These are phyloP conservation scores for Setaria viridis DNA, from an alignment of 202 grass and related monocot genomes.

Conservation along the genomic window DNA sequence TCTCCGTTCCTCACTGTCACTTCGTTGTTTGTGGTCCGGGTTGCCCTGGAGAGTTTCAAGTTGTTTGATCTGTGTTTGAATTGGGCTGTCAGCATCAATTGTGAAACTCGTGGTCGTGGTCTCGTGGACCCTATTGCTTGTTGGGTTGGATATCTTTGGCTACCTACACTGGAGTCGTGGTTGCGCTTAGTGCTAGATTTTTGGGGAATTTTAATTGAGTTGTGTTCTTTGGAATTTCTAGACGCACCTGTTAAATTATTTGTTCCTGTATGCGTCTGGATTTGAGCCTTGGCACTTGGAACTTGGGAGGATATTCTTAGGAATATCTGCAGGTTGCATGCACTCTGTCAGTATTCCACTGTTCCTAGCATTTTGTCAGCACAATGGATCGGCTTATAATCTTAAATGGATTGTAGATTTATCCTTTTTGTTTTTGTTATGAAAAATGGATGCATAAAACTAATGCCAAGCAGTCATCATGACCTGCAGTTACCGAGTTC, in stretches of 20 bases:
- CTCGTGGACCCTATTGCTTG: conserved; percentile 17
- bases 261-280: background rate
- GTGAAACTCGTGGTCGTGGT: background rate
- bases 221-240: conserved; percentile 27
- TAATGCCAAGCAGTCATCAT: background rate
- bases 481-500: background rate
- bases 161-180: conserved; percentile 18
- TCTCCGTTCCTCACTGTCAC: background rate
- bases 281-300: background rate
- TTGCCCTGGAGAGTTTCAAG: conserved; percentile 13
- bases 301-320: conserved; percentile 28
- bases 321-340: background rate
- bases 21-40: background rate
- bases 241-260: conserved; percentile 16
- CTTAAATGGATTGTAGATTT: conserved; percentile 20
- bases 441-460: background rate
- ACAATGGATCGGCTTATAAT: conserved; percentile 1
- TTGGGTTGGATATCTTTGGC: conserved; percentile 28
- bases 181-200: conserved; percentile 7
- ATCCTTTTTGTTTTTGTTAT: background rate
- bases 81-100: conserved; percentile 41
- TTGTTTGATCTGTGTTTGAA: conserved; percentile 33
- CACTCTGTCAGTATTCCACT: background rate
- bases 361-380: background rate
- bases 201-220: background rate